Evolutionary conservation across 768 basidiomycete species (phyloP).

Genomic region (Fistulinella prunicolor): DNA sequence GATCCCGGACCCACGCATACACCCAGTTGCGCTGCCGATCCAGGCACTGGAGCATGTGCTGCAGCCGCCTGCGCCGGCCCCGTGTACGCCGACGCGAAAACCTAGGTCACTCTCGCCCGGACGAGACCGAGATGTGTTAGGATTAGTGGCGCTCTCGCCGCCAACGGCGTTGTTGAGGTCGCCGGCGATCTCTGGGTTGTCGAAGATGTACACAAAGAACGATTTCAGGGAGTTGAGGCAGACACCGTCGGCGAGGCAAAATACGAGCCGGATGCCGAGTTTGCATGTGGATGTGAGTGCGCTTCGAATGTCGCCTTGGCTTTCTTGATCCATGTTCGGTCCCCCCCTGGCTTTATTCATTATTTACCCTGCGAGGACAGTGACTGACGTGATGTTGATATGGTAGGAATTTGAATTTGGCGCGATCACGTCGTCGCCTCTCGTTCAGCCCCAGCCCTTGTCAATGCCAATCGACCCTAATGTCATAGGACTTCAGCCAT

Average conservation of each 20-base stretch:
- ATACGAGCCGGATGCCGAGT: slow-evolving; percentile 84
- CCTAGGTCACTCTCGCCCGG: slow-evolving; percentile 26
- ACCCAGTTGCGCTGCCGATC: slow-evolving; percentile 42
- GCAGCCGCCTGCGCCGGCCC: slow-evolving; percentile 36
- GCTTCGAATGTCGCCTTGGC: neutral
- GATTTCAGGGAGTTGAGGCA: slow-evolving; percentile 79
- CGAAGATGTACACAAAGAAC: slow-evolving; percentile 78
- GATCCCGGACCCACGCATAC: slow-evolving; percentile 32
- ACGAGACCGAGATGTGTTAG: slow-evolving; percentile 39
- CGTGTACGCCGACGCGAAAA: slow-evolving; percentile 54
- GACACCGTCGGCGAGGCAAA: slow-evolving; percentile 65
- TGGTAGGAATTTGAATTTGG: slow-evolving; percentile 36
- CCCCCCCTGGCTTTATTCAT: too few species aligned
- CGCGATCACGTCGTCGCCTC: slow-evolving; percentile 27
- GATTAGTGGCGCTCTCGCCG: slow-evolving; percentile 64
- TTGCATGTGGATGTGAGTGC: slow-evolving; percentile 74
- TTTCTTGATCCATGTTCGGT: slow-evolving; percentile 10
- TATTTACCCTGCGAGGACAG: too few species aligned
- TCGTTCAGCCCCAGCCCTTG: slow-evolving; percentile 26
- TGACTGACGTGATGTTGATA: too few species aligned
- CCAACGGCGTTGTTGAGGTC: slow-evolving; percentile 68
- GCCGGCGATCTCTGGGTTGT: slow-evolving; percentile 71
- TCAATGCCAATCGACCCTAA: slow-evolving; percentile 16
- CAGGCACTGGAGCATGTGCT: slow-evolving; percentile 49
- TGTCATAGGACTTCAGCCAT: slow-evolving; percentile 15